Evolutionary conservation across 768 basidiomycete species (phyloP).

Genomic region (Amanita subjunquillea): DNA sequence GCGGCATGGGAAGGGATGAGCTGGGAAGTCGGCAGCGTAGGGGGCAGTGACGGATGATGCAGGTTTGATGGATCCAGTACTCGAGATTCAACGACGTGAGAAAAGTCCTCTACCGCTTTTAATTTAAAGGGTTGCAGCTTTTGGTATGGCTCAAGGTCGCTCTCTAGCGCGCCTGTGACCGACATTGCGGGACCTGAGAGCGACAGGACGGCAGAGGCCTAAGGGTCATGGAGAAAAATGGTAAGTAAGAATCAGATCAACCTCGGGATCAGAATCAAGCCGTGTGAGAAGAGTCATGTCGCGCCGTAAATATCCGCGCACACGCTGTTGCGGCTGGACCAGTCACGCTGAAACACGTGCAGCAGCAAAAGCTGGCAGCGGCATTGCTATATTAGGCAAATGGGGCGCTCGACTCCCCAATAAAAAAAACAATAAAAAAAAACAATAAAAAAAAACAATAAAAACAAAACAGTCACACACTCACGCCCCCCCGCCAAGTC

Average conservation of each 20-base stretch:
- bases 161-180: constrained; percentile 47
- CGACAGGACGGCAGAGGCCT: constrained; percentile 49
- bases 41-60: constrained; percentile 12
- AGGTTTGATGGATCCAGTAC: constrained; percentile 8
- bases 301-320: not conserved
- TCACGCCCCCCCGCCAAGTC: not conserved
- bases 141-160: constrained; percentile 50
- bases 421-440: too few relatives aligned
- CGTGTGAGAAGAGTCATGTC: constrained; percentile 5
- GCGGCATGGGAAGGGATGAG: constrained; percentile 11
- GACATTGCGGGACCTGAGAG: constrained; percentile 37
- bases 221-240: constrained; percentile 5
- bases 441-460: too few relatives aligned
- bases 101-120: constrained; percentile 10
- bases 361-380: constrained; percentile 5
- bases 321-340: not conserved
- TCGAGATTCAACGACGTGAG: constrained; percentile 11
- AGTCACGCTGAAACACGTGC: constrained; percentile 9
- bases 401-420: not conserved
- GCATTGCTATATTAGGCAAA: constrained; percentile 3
- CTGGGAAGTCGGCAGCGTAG: constrained; percentile 10
- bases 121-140: constrained; percentile 38
- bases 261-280: not conserved
- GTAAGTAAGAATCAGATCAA: not conserved
- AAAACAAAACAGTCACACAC: constrained; percentile 5